phyloP scores from a whole-genome alignment of 2,329 filamentous ascomycete species.

The Trichoderma hamatum region DNA sequence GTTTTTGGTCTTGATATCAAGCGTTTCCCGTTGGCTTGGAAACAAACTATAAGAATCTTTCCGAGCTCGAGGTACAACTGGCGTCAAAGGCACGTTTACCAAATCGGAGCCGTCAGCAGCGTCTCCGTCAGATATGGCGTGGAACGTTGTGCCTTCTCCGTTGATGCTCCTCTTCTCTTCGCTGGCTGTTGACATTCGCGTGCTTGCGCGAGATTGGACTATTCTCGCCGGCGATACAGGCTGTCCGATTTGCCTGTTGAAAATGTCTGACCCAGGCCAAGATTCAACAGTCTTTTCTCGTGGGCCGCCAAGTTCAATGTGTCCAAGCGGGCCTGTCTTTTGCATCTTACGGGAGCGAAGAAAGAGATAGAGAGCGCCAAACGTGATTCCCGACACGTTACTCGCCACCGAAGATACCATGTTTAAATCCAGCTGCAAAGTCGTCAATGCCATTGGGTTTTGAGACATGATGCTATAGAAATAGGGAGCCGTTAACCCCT shows the following conservation, averaged over 20 bases:
- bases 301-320: constrained; percentile 50
- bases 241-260: constrained; percentile 32
- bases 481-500: constrained; percentile 65
- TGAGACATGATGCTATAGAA: constrained; percentile 60
- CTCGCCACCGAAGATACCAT: constrained; percentile 68
- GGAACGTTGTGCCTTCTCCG: not conserved
- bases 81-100: not conserved
- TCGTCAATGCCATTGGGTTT: constrained; percentile 43
- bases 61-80: constrained; percentile 4
- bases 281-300: constrained; percentile 31
- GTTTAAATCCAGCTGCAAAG: constrained; percentile 48
- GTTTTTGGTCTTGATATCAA: constrained; percentile 35
- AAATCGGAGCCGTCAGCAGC: not conserved
- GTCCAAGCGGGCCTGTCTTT: constrained; percentile 52
- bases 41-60: constrained; percentile 32
- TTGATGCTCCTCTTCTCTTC: not conserved
- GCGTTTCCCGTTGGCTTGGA: constrained; percentile 27
- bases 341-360: constrained; percentile 64
- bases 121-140: not conserved
- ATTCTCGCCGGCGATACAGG: constrained; percentile 29
- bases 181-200: not conserved
- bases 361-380: constrained; percentile 67
- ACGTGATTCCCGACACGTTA: constrained; percentile 67
- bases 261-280: constrained; percentile 25
- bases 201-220: constrained; percentile 17